These are phyloP conservation scores for Erythrobasidium hasegawianum DNA, from an alignment of 1,284 basidiomycete species.

Conservation along the genomic window DNA sequence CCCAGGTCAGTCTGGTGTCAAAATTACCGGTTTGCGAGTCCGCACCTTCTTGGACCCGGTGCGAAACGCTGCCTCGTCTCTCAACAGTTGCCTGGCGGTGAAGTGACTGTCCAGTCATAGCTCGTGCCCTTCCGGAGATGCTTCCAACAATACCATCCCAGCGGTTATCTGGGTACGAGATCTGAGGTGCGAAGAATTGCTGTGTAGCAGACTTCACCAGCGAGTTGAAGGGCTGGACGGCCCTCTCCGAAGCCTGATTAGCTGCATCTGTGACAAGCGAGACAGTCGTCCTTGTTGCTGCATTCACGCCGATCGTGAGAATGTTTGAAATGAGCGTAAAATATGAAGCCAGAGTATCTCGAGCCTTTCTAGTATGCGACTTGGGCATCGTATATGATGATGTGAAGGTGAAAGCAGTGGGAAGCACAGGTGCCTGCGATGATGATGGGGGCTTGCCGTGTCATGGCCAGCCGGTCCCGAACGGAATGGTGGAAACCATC, in stretches of 20 bases:
- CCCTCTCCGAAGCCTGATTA: constrained; percentile 4
- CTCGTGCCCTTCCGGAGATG: background rate
- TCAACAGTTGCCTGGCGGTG: background rate
- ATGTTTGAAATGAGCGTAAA: constrained; percentile 11
- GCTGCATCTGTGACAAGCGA: constrained; percentile 6
- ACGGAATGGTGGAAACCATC: too few species aligned
- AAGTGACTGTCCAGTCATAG: background rate
- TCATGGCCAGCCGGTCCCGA: too few species aligned
- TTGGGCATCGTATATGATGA: background rate
- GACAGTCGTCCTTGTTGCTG: constrained; percentile 10
- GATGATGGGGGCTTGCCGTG: too few species aligned
- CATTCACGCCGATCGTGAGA: constrained; percentile 14
- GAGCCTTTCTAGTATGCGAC: background rate
- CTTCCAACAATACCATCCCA: constrained; percentile 10
- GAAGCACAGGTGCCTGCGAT: too few species aligned
- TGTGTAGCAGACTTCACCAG: constrained; percentile 22
- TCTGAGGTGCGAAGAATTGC: constrained; percentile 25
- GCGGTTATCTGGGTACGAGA: constrained; percentile 6
- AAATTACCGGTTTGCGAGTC: too few species aligned
- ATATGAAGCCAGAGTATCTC: constrained; percentile 2
- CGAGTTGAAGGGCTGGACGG: constrained; percentile 26
- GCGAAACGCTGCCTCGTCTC: background rate
- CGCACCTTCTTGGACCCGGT: background rate
- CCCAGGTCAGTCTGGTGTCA: too few species aligned
- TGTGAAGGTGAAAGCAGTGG: too few species aligned